phyloP scores from a whole-genome alignment of 1,284 basidiomycete species.

The Rhodotorula glutinis region DNA sequence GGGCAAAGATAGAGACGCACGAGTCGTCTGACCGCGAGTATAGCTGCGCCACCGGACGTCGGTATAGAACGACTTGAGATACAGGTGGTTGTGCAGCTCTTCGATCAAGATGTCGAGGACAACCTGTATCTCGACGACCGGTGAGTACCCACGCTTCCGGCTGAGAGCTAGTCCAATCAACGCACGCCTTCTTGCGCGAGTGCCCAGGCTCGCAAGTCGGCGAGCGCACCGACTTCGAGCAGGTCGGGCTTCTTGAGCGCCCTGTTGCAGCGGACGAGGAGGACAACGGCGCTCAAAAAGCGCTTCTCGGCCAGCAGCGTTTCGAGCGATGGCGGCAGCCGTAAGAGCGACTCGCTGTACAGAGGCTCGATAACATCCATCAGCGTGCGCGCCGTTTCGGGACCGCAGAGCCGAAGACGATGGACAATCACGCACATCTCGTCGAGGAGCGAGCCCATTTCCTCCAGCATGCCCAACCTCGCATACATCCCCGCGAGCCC shows the following conservation, averaged over 20 bases:
- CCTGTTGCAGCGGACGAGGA: conserved; percentile 85
- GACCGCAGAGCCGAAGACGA: neutral
- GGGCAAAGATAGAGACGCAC: conserved; percentile 64
- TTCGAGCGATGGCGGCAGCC: conserved; percentile 87
- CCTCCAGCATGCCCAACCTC: conserved; percentile 37
- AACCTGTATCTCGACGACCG: conserved; percentile 55
- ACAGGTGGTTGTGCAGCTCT: conserved; percentile 95
- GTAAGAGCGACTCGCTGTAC: conserved; percentile 78
- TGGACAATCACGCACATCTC: conserved; percentile 65
- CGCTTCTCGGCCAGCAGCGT: conserved; percentile 94
- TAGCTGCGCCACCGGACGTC: conserved; percentile 89
- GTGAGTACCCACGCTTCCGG: too few species aligned
- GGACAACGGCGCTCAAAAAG: conserved; percentile 80
- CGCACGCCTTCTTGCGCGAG: conserved; percentile 78
- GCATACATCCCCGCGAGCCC: conserved; percentile 31
- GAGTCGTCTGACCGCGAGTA: conserved; percentile 67
- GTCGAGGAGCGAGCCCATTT: conserved; percentile 85
- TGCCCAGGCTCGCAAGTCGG: conserved; percentile 84
- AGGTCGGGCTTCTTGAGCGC: conserved; percentile 88
- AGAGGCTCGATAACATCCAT: neutral
- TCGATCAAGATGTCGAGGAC: conserved; percentile 89
- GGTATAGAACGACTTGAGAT: conserved; percentile 94
- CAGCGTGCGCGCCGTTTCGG: neutral
- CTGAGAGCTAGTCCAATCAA: conserved; percentile 20
- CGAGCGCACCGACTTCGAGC: conserved; percentile 86